phyloP scores from a whole-genome alignment of 805 yeast genomes.

The Yamadazyma scolyti region DNA sequence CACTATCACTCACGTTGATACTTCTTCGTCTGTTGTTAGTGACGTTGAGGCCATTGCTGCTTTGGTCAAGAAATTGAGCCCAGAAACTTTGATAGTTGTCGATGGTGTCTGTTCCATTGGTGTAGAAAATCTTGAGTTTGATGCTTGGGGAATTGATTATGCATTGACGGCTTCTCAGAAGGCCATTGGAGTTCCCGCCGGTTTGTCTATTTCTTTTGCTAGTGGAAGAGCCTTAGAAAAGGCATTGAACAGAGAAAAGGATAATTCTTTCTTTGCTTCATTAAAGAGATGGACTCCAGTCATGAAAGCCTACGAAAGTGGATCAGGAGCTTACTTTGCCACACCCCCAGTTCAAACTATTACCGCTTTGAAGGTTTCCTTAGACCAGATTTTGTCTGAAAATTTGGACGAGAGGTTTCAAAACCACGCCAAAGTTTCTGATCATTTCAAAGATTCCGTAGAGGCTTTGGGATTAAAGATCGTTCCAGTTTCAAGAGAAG shows the following conservation, averaged over 20 bases:
- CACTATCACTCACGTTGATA: conserved; percentile 93
- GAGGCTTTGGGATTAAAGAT: conserved; percentile 61
- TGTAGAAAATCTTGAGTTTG: conserved; percentile 81
- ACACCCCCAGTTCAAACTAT: conserved; percentile 92
- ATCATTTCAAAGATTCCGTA: conserved; percentile 58
- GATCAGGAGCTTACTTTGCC: conserved; percentile 83
- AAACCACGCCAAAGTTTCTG: conserved; percentile 60
- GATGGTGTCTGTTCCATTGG: conserved; percentile 96
- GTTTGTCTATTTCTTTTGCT: conserved; percentile 73
- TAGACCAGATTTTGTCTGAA: conserved; percentile 62
- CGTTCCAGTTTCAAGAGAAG: conserved; percentile 54
- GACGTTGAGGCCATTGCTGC: conserved; percentile 62
- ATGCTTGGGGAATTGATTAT: conserved; percentile 85
- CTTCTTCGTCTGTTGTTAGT: conserved; percentile 89
- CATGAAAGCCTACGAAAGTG: conserved; percentile 80
- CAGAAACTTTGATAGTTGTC: conserved; percentile 78
- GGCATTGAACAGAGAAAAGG: conserved; percentile 47
- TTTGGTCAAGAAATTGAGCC: conserved; percentile 61
- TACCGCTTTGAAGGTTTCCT: conserved; percentile 74
- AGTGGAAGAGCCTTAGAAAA: conserved; percentile 70
- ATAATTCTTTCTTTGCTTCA: conserved; percentile 62
- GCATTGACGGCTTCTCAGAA: conserved; percentile 92
- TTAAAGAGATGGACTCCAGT: conserved; percentile 85
- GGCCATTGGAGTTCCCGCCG: conserved; percentile 94
- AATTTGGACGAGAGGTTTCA: conserved; percentile 57